Evolutionary conservation across 257 asterid species (phyloP).

Genomic region (Salvia miltiorrhiza): DNA sequence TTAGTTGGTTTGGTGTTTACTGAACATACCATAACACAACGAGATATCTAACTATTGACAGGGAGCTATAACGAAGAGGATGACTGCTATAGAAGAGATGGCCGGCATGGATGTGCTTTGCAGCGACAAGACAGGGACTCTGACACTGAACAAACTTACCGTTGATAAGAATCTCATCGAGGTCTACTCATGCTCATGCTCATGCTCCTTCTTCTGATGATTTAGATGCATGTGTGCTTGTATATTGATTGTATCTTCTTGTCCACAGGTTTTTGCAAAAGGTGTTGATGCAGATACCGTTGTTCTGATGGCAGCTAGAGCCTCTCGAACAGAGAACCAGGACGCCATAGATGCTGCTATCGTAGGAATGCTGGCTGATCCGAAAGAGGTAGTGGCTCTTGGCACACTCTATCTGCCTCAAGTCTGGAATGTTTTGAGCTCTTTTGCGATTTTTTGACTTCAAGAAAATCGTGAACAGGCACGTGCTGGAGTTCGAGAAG

Average conservation of each 20-base stretch:
- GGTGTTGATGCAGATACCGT: constrained; percentile 90
- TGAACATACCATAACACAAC: not conserved
- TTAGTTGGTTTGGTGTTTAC: not conserved
- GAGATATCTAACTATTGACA: constrained; percentile 10
- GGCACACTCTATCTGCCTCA: not conserved
- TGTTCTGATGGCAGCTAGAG: constrained; percentile 97
- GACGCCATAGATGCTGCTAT: constrained; percentile 96
- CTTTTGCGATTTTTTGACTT: too few relatives aligned
- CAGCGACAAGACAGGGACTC: constrained; percentile 94
- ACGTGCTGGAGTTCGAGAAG: constrained; percentile 89
- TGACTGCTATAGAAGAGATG: constrained; percentile 99
- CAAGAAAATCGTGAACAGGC: constrained; percentile 48
- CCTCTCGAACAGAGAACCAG: constrained; percentile 93
- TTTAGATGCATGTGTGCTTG: not conserved
- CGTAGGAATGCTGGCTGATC: constrained; percentile 96
- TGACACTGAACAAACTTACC: constrained; percentile 90
- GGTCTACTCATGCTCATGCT: constrained; percentile 36
- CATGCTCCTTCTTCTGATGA: not conserved
- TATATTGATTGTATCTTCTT: not conserved
- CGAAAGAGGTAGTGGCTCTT: constrained; percentile 70
- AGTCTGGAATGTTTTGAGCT: not conserved
- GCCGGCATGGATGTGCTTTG: constrained; percentile 99
- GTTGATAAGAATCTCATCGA: constrained; percentile 95
- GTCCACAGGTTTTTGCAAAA: constrained; percentile 70
- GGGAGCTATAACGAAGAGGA: constrained; percentile 99